Evolutionary conservation across 495 filamentous ascomycete species (phyloP), one percentile per base, ranked within the genome.

Genomic region (Hamigera avellanea): DNA sequence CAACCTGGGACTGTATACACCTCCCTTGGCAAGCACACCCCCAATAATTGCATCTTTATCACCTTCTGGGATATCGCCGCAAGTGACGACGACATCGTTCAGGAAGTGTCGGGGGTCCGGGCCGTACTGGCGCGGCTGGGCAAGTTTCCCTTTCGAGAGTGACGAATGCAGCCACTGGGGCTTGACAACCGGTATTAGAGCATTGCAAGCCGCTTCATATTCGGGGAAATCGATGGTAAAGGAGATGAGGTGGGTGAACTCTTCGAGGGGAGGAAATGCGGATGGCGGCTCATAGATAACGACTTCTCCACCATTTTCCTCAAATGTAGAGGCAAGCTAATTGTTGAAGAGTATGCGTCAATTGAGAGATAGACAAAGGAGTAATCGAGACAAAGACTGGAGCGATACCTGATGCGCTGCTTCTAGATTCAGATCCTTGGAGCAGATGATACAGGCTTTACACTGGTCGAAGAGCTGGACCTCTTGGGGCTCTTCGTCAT

Each of bases 1-100:
- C 13, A 94, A 49, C 27, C 70, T 64, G 36, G 72, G 69, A 14
- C 76, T 78, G 47, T 86, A 83, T 52, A 82, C 69, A 27, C 91
- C 91, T 19, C 91, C 91, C 61, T 93, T 80, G 0, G 93, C 89
- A 42, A 93, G 58, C 3, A 93, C 83, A 3, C 85, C 91, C 2
- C 86, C 91, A 33, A 81, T 75, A 36, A 99, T 95, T 0, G 86
- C 81, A 57, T 96, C 89, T 52, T 86, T 82, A 59, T 99, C 91
- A 9, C 74, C 80, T n/a, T 73, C 59, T 3, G 91, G 91, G 32
- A 99, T 76, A 42, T 93, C 85, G 3, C 72, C 77, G 46, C 78
- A 86, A 14, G 78, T 78, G 2, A 91, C 57, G 8, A 82, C 69
- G 30, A 93, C 78, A 44, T 81, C 80, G 31, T 81, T 86, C 61